Base-by-base conservation (phyloP, 306 rosid genomes). In the Fragaria vesca region DNA sequence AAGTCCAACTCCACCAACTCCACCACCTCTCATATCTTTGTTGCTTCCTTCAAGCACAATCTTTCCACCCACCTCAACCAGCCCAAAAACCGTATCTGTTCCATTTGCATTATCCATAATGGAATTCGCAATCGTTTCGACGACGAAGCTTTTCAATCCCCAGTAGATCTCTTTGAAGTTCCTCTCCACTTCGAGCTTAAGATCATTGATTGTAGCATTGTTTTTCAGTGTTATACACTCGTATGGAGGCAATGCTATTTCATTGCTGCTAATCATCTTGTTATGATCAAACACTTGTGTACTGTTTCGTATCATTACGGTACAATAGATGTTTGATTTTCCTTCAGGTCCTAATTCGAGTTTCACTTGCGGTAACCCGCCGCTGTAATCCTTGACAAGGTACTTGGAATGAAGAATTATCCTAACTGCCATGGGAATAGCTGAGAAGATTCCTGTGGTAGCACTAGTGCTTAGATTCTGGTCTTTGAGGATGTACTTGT, bases 111-210 rank as follows among this genome's bases (percentile, higher is more conserved):
- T 4, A 2, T 15, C n/a, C 48, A 17, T 18, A 18, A 60, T 86
- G 74, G 87, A 74, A 67, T 85, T 79, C 45, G 78, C 81, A 42
- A 77, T 78, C 47, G 89, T 66, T 71, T 95, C 91, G 79, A 85
- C 97, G 57, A 66, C 83, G n/a, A 91, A 88, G 70, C 72, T 84
- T 61, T 85, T 87, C 76, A 95, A 76, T 48, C 93, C 88, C 90
- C 90, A 92, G 58, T 91, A 95, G 0, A 91, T 88, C 62, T 95
- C 98, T 69, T 79, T 84, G 67, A 95, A 91, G 62, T 73, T 89
- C 69, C 85, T 85, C 52, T 92, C 97, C 61, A 92, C 93, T 74
- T 92, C 91, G 24, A 45, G 26, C 88, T 91, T 91, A 1, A 95
- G 77, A 28, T 92, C 97, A 67, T 87, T 85, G 32, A 92, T 69